Conservation (phyloP, 78 protist species). For the Ministeria vibrans region DNA sequence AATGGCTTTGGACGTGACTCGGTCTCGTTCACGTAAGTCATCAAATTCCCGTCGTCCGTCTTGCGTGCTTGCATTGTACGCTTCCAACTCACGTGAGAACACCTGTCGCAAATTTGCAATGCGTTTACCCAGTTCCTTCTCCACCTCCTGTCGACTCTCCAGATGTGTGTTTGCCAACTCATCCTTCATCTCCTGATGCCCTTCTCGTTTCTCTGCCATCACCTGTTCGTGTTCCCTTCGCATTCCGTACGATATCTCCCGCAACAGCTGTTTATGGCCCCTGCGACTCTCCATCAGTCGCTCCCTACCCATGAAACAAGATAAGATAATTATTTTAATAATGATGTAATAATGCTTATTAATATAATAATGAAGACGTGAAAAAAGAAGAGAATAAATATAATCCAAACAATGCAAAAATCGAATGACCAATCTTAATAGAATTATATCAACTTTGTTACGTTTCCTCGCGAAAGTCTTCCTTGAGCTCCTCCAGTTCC, state of each 20-base stretch:
- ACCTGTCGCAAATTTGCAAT: slow-evolving; percentile 25
- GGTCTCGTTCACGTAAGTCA: slow-evolving; percentile 1
- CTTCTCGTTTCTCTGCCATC: slow-evolving; percentile 30
- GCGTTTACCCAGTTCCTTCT: slow-evolving; percentile 26
- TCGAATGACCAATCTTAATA: too few relatives aligned
- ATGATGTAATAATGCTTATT: background rate
- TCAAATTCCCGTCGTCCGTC: slow-evolving; percentile 18
- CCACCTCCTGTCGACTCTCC: slow-evolving; percentile 50
- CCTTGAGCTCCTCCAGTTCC: slow-evolving; percentile 17
- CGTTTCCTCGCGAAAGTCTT: slow-evolving; percentile 34
- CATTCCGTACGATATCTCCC: slow-evolving; percentile 22
- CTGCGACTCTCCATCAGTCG: background rate
- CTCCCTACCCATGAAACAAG: background rate
- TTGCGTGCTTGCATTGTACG: slow-evolving; percentile 33
- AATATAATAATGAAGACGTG: background rate
- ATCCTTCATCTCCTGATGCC: slow-evolving; percentile 18
- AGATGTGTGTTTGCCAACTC: slow-evolving; percentile 34
- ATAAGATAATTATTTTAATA: too few relatives aligned
- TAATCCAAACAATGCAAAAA: background rate
- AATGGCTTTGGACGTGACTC: slow-evolving; percentile 1
- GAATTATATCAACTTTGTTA: too few relatives aligned
- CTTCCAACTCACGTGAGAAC: slow-evolving; percentile 27
- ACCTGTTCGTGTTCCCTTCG: slow-evolving; percentile 20
- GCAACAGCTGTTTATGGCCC: background rate
- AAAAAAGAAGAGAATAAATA: background rate